Base-by-base conservation (phyloP, 495 filamentous ascomycete genomes). In the Aspergillus ellipticus region DNA sequence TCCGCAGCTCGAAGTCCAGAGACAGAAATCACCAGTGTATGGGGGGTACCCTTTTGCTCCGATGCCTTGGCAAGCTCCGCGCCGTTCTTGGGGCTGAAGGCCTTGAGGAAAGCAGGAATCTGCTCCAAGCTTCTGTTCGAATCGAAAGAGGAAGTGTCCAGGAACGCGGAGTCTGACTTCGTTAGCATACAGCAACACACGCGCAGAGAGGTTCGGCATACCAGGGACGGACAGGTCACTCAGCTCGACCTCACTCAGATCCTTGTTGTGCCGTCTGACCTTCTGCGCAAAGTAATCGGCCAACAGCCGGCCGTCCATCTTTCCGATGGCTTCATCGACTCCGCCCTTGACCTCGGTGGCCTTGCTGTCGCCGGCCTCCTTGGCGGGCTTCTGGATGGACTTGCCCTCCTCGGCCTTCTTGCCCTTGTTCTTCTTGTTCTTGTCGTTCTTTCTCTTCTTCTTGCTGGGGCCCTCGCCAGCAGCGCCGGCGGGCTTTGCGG, bases 271-370 rank as follows among this genome's bases (percentile, higher is more conserved):
- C n/a, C 84, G 80, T 60, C 81, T 83, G 37, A 85, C 86, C 62
- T 86, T 83, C 64, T 93, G 85, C n/a, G 84, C 85, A 55, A 96
- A 71, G 67, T 96, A 84, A 68, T 97, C 94, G 0, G 92, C 88
- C n/a, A 96, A 68, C 33, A 97, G 74, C 53, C 82, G 80, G 46
- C 81, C 85, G 58, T 96, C 89, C 85, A 98, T 89, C 31, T 82
- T 79, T 24, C 84, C 82, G 66, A 97, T 90, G 0, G 87, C 85
- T 58, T 81, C 81, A 69, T 97, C 93, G 53, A 96, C 71, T n/a
- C 85, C 82, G n/a, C 70, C 68, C 51, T 78, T 73, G n/a, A 76
- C 69, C 54, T 88, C 80, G 10, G 81, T 60, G 55, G 86, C 79
- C 41, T 84, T 67, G 42, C 82, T 76, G 49, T 83, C 80, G 16